phyloP scores from a whole-genome alignment of 768 basidiomycete species.

The Tricholoma terreum region DNA sequence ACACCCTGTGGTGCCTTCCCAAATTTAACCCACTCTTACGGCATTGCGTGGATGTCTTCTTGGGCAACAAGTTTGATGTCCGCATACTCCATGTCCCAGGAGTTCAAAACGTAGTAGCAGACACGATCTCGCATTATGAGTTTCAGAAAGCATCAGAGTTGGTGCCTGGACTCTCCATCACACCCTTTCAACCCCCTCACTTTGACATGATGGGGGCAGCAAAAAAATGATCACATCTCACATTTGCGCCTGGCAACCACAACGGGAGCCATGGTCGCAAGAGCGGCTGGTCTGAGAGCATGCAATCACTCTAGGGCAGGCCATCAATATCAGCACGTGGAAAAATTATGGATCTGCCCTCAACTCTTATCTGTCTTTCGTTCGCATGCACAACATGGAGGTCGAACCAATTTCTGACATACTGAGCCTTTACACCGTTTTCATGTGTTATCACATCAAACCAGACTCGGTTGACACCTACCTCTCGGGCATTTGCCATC shows the following conservation, averaged over 20 bases:
- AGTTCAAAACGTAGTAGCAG: slow-evolving; percentile 15
- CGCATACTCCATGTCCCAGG: slow-evolving; percentile 16
- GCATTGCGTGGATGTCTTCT: slow-evolving; percentile 10
- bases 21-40: slow-evolving; percentile 18
- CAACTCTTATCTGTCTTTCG: too few species aligned
- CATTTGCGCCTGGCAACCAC: not conserved
- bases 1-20: slow-evolving; percentile 1
- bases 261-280: too few species aligned
- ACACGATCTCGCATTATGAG: slow-evolving; percentile 13
- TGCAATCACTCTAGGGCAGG: not conserved
- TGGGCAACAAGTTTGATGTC: slow-evolving; percentile 5
- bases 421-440: not conserved
- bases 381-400: too few species aligned
- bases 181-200: slow-evolving; percentile 20
- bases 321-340: too few species aligned
- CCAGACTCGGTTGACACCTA: not conserved
- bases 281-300: not conserved
- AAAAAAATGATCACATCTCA: not conserved
- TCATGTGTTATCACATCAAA: too few species aligned
- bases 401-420: not conserved
- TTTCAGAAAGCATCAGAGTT: slow-evolving; percentile 1
- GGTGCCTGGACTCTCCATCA: slow-evolving; percentile 1
- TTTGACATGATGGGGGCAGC: not conserved
- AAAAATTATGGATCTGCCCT: too few species aligned
- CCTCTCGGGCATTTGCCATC: not conserved